Conservation (phyloP, 331 rosid genomes). For the Erythrophleum ivorense region DNA sequence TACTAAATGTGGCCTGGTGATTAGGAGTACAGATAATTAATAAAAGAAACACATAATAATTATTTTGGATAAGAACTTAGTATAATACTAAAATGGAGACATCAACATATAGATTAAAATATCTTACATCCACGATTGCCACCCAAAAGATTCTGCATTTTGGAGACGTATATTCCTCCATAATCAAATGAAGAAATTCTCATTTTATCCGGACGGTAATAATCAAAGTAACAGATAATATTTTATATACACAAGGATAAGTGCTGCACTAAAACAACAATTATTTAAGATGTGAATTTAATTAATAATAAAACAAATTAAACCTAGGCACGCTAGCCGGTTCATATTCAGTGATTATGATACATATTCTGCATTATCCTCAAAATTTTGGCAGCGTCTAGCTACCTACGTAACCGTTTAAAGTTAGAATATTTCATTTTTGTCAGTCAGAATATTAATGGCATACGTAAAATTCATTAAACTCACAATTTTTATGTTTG, state of each 20-base stretch:
- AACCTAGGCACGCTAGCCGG: not conserved
- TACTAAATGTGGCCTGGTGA: too few relatives aligned
- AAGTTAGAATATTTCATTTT: not conserved
- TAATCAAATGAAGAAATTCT: not conserved
- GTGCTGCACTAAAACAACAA: too few relatives aligned
- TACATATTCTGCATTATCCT: not conserved
- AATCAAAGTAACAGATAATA: too few relatives aligned
- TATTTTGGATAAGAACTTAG: too few relatives aligned
- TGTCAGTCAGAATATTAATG: too few relatives aligned
- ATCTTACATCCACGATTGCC: not conserved
- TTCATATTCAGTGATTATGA: not conserved
- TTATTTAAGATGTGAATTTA: not conserved
- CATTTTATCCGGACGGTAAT: not conserved
- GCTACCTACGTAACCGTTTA: not conserved
- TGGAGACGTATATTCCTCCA: not conserved
- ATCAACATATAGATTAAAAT: not conserved
- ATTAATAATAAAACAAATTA: not conserved
- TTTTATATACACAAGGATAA: too few relatives aligned
- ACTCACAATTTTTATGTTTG: too few relatives aligned
- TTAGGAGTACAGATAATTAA: too few relatives aligned
- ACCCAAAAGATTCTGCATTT: not conserved
- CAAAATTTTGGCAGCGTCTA: too few relatives aligned
- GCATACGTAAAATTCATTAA: too few relatives aligned
- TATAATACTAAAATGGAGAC: too few relatives aligned
- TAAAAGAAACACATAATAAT: too few relatives aligned